Evolutionary conservation across 225 moss, liverwort and hornwort species (phyloP).

Genomic region (Polytrichum formosum): DNA sequence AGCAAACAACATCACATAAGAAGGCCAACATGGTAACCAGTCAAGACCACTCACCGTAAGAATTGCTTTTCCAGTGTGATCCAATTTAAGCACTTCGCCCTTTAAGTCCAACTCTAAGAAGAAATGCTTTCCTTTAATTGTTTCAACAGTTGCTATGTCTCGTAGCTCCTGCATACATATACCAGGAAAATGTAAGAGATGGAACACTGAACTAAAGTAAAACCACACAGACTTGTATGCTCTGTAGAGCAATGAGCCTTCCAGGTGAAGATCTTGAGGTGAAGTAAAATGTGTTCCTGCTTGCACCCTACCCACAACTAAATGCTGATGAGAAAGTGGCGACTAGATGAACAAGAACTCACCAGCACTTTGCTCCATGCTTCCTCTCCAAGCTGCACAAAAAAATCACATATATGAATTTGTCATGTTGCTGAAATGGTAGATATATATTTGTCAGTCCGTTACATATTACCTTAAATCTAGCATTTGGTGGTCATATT

Average conservation of each 20-base stretch:
- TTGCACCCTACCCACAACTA: too few relatives aligned
- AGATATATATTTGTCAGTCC: too few relatives aligned
- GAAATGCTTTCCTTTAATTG: conserved; percentile 78
- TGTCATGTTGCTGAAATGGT: too few relatives aligned
- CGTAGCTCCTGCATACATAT: conserved; percentile 64
- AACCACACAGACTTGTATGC: not conserved
- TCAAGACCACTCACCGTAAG: conserved; percentile 57
- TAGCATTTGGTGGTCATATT: too few relatives aligned
- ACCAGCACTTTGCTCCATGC: conserved; percentile 73
- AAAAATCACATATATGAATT: not conserved
- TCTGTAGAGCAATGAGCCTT: too few relatives aligned
- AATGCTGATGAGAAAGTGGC: too few relatives aligned
- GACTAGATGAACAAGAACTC: conserved; percentile 10
- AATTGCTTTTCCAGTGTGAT: conserved; percentile 88
- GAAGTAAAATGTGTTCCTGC: too few relatives aligned
- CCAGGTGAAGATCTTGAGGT: too few relatives aligned
- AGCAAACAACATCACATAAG: not conserved
- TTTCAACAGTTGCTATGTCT: conserved; percentile 73
- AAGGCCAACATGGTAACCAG: not conserved
- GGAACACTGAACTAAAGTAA: not conserved
- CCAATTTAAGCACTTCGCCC: conserved; percentile 82
- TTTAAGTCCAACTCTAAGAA: conserved; percentile 82
- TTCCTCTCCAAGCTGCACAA: conserved; percentile 73
- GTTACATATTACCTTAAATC: too few relatives aligned
- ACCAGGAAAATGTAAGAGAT: not conserved